Percentiles rank a stretch among this genome's conserved stretches.
These are phyloP conservation scores for Ophiostoma triangulosporum DNA, from an alignment of 2,329 filamentous ascomycete species.

Conservation along the genomic window DNA sequence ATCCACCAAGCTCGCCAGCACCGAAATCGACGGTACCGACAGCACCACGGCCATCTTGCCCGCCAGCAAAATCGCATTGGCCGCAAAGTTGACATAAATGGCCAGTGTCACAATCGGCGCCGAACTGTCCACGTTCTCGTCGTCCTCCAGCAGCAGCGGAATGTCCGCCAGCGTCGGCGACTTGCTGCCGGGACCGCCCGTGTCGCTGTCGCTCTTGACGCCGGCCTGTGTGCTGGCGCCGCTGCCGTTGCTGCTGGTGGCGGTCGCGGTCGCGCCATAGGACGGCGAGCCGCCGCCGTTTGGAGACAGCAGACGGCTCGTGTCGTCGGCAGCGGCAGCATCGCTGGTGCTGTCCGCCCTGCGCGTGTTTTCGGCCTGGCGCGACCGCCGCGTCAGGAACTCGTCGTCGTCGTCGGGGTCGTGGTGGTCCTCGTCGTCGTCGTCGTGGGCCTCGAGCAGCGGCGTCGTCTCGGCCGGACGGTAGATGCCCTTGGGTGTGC, in stretches of 20 bases:
- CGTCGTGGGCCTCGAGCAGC: conserved; percentile 35
- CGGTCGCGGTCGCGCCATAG: neutral
- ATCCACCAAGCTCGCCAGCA: conserved; percentile 67
- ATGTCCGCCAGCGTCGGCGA: conserved; percentile 34
- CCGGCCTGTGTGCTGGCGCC: no score
- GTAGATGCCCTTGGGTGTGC: conserved; percentile 79
- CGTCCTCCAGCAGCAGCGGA: conserved; percentile 48
- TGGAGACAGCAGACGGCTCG: neutral
- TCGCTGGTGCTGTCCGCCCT: neutral
- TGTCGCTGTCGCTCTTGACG: neutral
- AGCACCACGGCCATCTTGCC: conserved; percentile 67
- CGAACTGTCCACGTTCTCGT: conserved; percentile 57
- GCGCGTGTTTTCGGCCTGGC: neutral
- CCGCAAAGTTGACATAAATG: conserved; percentile 73
- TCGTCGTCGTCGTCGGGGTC: conserved; percentile 28
- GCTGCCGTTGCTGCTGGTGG: neutral
- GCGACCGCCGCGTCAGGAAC: conserved; percentile 11
- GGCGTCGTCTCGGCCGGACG: conserved; percentile 58
- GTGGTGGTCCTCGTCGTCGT: conserved; percentile 32
- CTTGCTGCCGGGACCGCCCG: conserved; percentile 20
- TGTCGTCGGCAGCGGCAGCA: neutral
- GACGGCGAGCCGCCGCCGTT: neutral
- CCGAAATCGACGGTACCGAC: conserved; percentile 68
- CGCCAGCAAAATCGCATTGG: conserved; percentile 60
- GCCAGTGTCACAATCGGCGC: conserved; percentile 70